These are phyloP conservation scores for Hsuehochloa calcarea DNA, from an alignment of 176 grass and related monocot genomes.

Conservation along the genomic window DNA sequence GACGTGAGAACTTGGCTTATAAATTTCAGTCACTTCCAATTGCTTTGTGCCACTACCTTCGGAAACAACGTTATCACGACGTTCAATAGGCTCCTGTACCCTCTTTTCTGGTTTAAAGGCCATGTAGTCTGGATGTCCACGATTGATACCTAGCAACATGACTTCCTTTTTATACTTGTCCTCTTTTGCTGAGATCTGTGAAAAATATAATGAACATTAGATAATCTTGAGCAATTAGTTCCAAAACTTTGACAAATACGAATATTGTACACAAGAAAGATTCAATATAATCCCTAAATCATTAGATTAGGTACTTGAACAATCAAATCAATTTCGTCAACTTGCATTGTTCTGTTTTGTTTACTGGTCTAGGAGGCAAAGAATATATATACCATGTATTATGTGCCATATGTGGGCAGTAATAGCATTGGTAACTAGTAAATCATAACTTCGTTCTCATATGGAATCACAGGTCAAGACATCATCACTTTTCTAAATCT, in stretches of 20 bases:
- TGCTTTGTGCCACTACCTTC: conserved; percentile 54
- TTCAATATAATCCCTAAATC: not conserved
- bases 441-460: not conserved
- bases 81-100: conserved; percentile 57
- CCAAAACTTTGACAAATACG: conserved; percentile 1
- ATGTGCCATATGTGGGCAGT: not conserved
- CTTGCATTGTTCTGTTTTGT: not conserved
- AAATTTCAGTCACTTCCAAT: conserved; percentile 81
- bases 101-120: conserved; percentile 78
- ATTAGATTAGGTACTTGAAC: not conserved
- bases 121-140: conserved; percentile 68
- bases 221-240: conserved; percentile 10
- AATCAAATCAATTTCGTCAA: not conserved
- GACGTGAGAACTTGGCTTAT: conserved; percentile 81
- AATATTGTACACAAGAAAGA: not conserved
- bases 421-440: not conserved
- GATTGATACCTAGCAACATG: conserved; percentile 57
- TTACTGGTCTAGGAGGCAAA: not conserved
- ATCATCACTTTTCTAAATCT: conserved; percentile 3
- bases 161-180: conserved; percentile 91
- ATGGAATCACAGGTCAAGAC: not conserved
- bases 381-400: not conserved
- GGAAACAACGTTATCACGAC: conserved; percentile 45
- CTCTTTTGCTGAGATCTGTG: conserved; percentile 81
- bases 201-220: conserved; percentile 6